Base-by-base conservation (phyloP, 2,329 filamentous ascomycete species). In the Dactylellina cionopaga region DNA sequence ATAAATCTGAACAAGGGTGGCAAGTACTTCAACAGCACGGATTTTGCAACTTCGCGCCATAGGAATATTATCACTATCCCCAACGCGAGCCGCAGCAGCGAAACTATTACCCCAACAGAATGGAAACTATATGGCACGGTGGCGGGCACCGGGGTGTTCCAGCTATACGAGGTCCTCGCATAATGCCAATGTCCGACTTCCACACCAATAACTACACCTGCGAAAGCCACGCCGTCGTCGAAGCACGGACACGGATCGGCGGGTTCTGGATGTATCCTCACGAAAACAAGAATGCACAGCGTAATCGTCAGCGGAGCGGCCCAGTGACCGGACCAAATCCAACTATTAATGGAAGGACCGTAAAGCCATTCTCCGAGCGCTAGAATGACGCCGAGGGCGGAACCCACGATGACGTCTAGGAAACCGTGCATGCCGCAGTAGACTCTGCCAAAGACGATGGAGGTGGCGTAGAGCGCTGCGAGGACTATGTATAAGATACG, bases 391-490 rank as follows among this genome's bases (percentile, higher is more conserved):
- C 95, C 95, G 63, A 97, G 84, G 11, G 88, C 77, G 60, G 90
- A 92, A 5, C 95, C 95, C 64, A 95, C 81, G 11, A 95, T 81
- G 22, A 98, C 92, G 80, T 99, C 95, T 43, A 95, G 84, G 81
- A 98, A 96, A 9, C 95, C 95, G 81, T 99, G 95, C 95, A 99
- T 99, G 73, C 95, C 95, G 79, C 95, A 99, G 82, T 99, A 98
- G 33, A 99, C 84, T 17, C 95, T 88, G 4, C 95, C 95, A 74
- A 98, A 83, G 39, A 97, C 86, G 78, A 99, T 98, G 24, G 94
- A 97, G 10, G 87, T 82, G 31, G 91, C 92, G 79, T 98, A 99
- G 76, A 92, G 89, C 80, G 95, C 96, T 39, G 90, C 88, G 4
- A 91, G 80, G 3, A 81, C 80, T 78, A 95, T 90, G 24, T 24